phyloP scores from a whole-genome alignment of 441 rosid genomes.

The Flueggea neowawraea region DNA sequence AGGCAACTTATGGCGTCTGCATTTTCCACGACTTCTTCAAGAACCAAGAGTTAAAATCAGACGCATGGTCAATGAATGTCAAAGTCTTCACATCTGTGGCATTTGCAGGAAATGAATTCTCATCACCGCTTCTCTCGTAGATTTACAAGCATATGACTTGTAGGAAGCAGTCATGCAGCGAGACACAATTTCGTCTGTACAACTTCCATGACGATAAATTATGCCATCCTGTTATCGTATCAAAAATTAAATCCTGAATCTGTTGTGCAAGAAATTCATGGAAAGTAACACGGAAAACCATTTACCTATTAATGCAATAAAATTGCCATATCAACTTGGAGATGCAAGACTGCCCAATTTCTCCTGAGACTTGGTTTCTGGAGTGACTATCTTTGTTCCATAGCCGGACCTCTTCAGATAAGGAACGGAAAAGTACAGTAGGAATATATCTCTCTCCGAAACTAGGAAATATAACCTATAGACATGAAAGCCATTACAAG shows the following conservation, averaged over 20 bases:
- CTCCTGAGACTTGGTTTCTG: neutral
- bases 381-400: constrained; percentile 36
- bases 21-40: neutral
- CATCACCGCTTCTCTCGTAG: too few species aligned
- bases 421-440: constrained; percentile 67
- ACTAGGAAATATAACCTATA: constrained; percentile 94
- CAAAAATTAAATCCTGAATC: neutral
- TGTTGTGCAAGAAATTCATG: neutral
- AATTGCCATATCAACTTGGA: neutral
- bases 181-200: too few species aligned
- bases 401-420: constrained; percentile 64
- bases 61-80: neutral
- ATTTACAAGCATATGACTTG: too few species aligned
- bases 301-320: constrained; percentile 9
- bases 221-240: too few species aligned
- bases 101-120: too few species aligned
- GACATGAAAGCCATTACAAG: neutral
- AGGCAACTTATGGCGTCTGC: neutral
- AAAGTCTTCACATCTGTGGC: neutral
- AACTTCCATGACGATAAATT: too few species aligned
- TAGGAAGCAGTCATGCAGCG: too few species aligned
- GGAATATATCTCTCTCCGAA: constrained; percentile 90
- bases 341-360: constrained; percentile 2
- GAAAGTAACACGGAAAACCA: neutral
- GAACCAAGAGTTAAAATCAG: too few species aligned